Conservation (phyloP, 73 alveolate species). For the Tetrahymena malaccensis region DNA sequence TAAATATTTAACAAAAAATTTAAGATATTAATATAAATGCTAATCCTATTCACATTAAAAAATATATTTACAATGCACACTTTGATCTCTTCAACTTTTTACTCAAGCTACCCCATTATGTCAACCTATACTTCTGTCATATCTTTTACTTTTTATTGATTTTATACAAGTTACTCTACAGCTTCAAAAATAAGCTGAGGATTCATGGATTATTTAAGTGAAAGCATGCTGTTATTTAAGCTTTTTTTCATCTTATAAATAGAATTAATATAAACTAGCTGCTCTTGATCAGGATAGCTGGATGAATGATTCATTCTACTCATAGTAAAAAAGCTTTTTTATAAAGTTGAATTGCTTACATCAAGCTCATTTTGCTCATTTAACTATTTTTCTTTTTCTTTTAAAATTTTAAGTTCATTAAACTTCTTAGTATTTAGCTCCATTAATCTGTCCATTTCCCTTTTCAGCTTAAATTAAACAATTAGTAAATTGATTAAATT, state of each 20-base stretch:
- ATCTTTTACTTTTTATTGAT: background rate
- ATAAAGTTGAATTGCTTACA: background rate
- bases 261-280: background rate
- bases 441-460: background rate
- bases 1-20: background rate
- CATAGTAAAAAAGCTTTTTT: background rate
- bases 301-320: background rate
- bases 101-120: background rate
- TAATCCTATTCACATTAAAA: background rate
- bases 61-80: background rate
- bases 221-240: background rate
- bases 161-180: background rate
- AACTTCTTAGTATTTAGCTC: background rate
- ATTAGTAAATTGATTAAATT: background rate
- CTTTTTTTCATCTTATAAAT: background rate
- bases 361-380: background rate
- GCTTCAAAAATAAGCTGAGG: background rate
- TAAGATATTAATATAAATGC: background rate
- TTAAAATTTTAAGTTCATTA: background rate
- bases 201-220: background rate
- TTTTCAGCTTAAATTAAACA: background rate
- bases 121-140: background rate
- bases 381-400: background rate
- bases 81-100: background rate
- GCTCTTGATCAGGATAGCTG: background rate